A percentile compares a stretch with the other conserved stretches of the same genome.
These are phyloP conservation scores for Crotalaria pallida DNA, from an alignment of 306 rosid genomes.

Conservation along the genomic window DNA sequence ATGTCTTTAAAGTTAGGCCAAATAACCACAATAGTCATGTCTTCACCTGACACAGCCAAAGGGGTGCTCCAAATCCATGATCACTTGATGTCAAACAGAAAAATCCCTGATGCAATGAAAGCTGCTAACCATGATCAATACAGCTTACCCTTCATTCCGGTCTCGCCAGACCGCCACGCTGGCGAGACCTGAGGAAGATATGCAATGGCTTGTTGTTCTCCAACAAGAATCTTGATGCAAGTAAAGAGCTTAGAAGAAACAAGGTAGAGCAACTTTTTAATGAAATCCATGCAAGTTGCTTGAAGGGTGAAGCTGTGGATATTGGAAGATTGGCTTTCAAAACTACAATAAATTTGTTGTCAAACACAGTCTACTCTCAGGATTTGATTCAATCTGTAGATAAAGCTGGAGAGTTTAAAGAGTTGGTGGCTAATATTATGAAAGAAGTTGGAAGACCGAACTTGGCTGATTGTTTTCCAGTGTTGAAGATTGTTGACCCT, in stretches of 20 bases:
- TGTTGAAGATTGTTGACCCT: slow-evolving; percentile 24
- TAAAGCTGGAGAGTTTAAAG: slow-evolving; percentile 18
- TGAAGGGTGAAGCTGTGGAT: slow-evolving; percentile 25
- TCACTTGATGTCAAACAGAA: slow-evolving; percentile 31
- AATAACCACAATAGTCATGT: slow-evolving; percentile 37
- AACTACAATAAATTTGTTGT: slow-evolving; percentile 35
- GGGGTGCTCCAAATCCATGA: slow-evolving; percentile 44
- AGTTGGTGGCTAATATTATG: slow-evolving; percentile 2
- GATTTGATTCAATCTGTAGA: slow-evolving; percentile 31
- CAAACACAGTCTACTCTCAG: slow-evolving; percentile 35
- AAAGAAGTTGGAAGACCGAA: slow-evolving; percentile 28
- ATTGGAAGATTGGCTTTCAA: slow-evolving; percentile 39
- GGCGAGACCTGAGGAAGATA: slow-evolving; percentile 40
- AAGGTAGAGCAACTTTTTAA: slow-evolving; percentile 26
- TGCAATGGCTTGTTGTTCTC: slow-evolving; percentile 34
- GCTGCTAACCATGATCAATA: slow-evolving; percentile 21
- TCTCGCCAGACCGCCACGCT: slow-evolving; percentile 20
- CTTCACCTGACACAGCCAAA: slow-evolving; percentile 38
- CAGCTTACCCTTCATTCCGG: slow-evolving; percentile 31
- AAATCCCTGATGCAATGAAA: slow-evolving; percentile 18
- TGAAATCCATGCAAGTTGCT: background rate
- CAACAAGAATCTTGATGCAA: slow-evolving; percentile 29
- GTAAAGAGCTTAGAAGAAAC: background rate
- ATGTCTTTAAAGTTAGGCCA: slow-evolving; percentile 45
- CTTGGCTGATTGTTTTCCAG: slow-evolving; percentile 26